A percentile compares a stretch with the other conserved stretches of the same genome.
These are phyloP conservation scores for Starmerella roubikii DNA, from an alignment of 805 yeast genomes.

Conservation along the genomic window DNA sequence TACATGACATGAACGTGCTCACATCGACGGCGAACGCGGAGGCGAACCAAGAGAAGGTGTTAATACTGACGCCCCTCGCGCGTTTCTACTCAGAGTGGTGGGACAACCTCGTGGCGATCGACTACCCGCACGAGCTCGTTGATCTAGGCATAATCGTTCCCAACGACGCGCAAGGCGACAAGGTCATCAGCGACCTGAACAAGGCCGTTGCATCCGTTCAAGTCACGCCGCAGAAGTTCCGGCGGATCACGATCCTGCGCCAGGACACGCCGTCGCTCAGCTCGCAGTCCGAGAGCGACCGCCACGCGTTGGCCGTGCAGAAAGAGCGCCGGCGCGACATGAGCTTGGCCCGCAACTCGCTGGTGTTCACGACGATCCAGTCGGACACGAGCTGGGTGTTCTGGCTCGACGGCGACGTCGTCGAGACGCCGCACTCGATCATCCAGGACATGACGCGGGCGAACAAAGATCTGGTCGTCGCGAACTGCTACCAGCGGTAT, in stretches of 20 bases:
- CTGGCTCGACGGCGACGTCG: slow-evolving; percentile 92
- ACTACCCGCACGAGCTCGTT: slow-evolving; percentile 72
- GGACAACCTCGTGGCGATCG: slow-evolving; percentile 60
- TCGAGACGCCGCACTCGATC: slow-evolving; percentile 72
- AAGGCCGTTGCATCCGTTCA: slow-evolving; percentile 61
- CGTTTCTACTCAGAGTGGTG: slow-evolving; percentile 76
- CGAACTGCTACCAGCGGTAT: slow-evolving; percentile 84
- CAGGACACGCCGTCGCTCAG: slow-evolving; percentile 70
- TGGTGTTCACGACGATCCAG: slow-evolving; percentile 74
- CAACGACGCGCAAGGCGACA: slow-evolving; percentile 66
- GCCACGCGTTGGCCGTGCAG: slow-evolving; percentile 79
- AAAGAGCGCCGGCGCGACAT: slow-evolving; percentile 77
- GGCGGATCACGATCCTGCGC: slow-evolving; percentile 74
- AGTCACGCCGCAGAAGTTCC: slow-evolving; percentile 47
- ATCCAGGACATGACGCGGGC: slow-evolving; percentile 79
- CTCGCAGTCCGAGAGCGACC: slow-evolving; percentile 67
- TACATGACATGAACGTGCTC: slow-evolving; percentile 52
- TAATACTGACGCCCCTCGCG: slow-evolving; percentile 83
- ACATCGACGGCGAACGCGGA: slow-evolving; percentile 60
- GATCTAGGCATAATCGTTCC: slow-evolving; percentile 91
- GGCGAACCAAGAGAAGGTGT: slow-evolving; percentile 64
- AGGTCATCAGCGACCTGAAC: slow-evolving; percentile 58
- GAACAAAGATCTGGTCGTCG: slow-evolving; percentile 76
- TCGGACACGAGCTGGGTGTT: slow-evolving; percentile 90
- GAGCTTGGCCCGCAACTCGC: slow-evolving; percentile 90